Base-by-base conservation (phyloP, 164 flowering plant genomes). In the Chloranthus sessilifolius region DNA sequence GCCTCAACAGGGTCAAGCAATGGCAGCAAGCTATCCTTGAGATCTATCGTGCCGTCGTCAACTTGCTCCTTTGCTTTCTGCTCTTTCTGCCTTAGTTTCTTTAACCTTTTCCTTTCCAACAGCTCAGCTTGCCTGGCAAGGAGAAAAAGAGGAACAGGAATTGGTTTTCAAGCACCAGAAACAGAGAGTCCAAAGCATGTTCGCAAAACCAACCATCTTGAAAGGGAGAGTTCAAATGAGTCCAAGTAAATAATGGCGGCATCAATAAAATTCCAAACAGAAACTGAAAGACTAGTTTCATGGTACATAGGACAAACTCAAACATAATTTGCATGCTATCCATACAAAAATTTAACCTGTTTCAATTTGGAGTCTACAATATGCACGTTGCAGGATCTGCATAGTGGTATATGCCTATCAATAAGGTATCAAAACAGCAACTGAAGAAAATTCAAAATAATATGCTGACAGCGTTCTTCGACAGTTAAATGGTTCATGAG, bases 81-180 rank as follows among this genome's bases (percentile, higher is more conserved):
- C 58, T 75, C 85, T 60, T 77, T 80, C 66, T 81, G 95, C 67
- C 86, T 66, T 27, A 83, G 84, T 74, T 80, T 89, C 72, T 79
- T 89, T 74, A 65, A 67, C 58, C 77, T 76, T 61, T 64, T 89
- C 70, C 63, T 74, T 58, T 89, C 97, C 66, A 79, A 49, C 27
- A 82, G 66, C 33, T 76, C 84, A 42, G 84, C 84, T 78, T 76
- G 84, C 69, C 97, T 89, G 39, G 1, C 8, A 14, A 14, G 38
- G 37, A 7, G 14, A 38, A 41, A 40, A 26, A 34, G 36, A 23
- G 28, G 9, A 21, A 52, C 19, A 22, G 3, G 4, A 14, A 36
- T 8, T 4, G 15, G 28, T 50, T 12, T 35, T 7, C 8, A 15
- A 26, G 29, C 22, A 14, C 7, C 29, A 50, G 16, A 48, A 3